These are phyloP conservation scores for Candida nitratophila DNA, from an alignment of 805 yeast genomes.

Conservation along the genomic window DNA sequence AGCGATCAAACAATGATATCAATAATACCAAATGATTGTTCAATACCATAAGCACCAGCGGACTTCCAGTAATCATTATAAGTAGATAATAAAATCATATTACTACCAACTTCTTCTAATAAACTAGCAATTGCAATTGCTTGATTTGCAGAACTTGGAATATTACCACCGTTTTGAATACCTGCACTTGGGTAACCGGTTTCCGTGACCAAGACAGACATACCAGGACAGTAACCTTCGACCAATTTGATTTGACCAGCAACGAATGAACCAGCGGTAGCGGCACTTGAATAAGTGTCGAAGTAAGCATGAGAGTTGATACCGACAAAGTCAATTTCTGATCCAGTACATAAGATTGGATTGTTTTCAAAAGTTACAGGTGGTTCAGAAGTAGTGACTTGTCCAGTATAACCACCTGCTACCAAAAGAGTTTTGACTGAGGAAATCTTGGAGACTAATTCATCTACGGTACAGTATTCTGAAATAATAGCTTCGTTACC, in stretches of 20 bases:
- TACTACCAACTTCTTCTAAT: slow-evolving; percentile 47
- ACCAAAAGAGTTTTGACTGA: slow-evolving; percentile 52
- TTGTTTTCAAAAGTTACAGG: slow-evolving; percentile 62
- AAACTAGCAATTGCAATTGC: slow-evolving; percentile 58
- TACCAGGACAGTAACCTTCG: slow-evolving; percentile 46
- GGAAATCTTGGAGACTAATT: slow-evolving; percentile 58
- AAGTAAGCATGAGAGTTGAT: slow-evolving; percentile 86
- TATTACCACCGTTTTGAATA: slow-evolving; percentile 59
- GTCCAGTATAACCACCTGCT: slow-evolving; percentile 71
- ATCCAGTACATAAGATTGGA: slow-evolving; percentile 61
- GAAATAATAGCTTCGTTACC: slow-evolving; percentile 84
- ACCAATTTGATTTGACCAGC: slow-evolving; percentile 53
- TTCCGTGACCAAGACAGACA: slow-evolving; percentile 62
- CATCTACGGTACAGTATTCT: slow-evolving; percentile 51
- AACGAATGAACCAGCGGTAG: slow-evolving; percentile 64
- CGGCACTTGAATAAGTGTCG: slow-evolving; percentile 54
- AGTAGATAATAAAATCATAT: slow-evolving; percentile 70
- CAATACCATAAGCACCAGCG: slow-evolving; percentile 80
- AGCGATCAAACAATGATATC: slow-evolving; percentile 19
- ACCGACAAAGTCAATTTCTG: slow-evolving; percentile 77
- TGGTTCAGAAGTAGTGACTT: slow-evolving; percentile 82
- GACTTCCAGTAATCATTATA: slow-evolving; percentile 81
- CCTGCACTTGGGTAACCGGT: slow-evolving; percentile 89
- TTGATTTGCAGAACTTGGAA: slow-evolving; percentile 70
- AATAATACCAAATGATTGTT: slow-evolving; percentile 76